Base-by-base conservation (phyloP, 305 asterid species). In the Caryopteris hybrid region DNA sequence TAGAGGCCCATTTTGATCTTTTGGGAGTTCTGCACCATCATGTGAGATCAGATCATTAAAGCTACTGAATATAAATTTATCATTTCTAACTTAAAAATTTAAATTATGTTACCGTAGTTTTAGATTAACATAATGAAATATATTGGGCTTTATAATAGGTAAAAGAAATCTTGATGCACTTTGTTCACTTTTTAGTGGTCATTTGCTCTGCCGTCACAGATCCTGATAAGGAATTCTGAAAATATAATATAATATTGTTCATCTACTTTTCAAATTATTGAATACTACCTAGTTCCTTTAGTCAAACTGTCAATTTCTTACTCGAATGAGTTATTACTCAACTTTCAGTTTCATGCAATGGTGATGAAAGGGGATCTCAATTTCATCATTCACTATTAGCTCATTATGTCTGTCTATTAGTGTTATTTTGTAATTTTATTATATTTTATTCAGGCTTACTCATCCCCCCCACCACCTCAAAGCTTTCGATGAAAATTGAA, bases 1-100 rank as follows among this genome's bases (percentile, higher is more conserved):
- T 93, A 83, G 97, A 90, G 88, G 79, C 88, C 34, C 79, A 97
- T 0, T 88, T 71, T 69, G 95, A 90, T 79, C 88, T 84, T 52
- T 45, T 90, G 74, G 99, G 99, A 64, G 87, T 78, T 76, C 74
- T 90, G 60, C 90, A 87, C 81, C 97, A 93, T 81, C 97, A 87
- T 78, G 97, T 90, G 74, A 79, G 86, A 62, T 63, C 39, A 47
- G 38, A 53, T 57, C 47, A 21, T 9, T 59, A 13, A 29, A 58
- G 20, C 54, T 33, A 56, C 47, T 48, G 46, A 58, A 57, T 39
- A 12, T 45, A 6, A 14, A 16, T 34, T n/a, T 23, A 23, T 53
- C 36, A 25, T 25, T 25, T 29, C 42, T n/a, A n/a, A n/a, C n/a
- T n/a, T n/a, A n/a, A n/a, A n/a, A 27, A 2, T 8, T 55, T 31